These are phyloP conservation scores for Alloteropsis angusta DNA, from an alignment of 202 grass and related monocot species.

Conservation along the genomic window DNA sequence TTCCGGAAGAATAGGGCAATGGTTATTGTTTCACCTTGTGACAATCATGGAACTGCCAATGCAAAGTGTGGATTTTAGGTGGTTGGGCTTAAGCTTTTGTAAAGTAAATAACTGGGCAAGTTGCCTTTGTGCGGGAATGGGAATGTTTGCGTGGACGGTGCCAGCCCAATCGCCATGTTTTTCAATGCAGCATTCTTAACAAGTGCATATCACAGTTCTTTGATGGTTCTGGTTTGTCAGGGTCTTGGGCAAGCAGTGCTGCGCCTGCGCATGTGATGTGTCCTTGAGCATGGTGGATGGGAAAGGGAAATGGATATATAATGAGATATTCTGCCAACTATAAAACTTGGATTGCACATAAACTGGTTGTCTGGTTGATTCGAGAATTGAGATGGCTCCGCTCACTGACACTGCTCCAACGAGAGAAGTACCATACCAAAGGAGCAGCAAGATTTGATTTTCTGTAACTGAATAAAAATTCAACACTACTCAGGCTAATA, in stretches of 20 bases:
- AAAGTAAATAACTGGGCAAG: neutral
- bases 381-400: too few species aligned
- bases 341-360: too few species aligned
- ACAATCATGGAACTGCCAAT: neutral
- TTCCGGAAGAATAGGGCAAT: neutral
- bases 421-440: too few species aligned
- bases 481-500: too few species aligned
- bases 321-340: too few species aligned
- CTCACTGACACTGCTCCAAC: too few species aligned
- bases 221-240: neutral
- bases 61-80: neutral
- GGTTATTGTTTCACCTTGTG: conserved; percentile 6
- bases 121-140: neutral
- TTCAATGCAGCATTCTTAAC: neutral
- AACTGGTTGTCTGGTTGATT: too few species aligned
- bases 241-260: neutral
- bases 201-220: neutral
- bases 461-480: too few species aligned
- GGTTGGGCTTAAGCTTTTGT: neutral
- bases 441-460: too few species aligned
- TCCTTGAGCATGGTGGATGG: too few species aligned
- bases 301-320: too few species aligned
- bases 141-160: neutral
- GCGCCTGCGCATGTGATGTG: too few species aligned
- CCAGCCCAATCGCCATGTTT: neutral